These are phyloP conservation scores for Bipolaris gigantea DNA, from an alignment of 2,329 filamentous ascomycete species.

Conservation along the genomic window DNA sequence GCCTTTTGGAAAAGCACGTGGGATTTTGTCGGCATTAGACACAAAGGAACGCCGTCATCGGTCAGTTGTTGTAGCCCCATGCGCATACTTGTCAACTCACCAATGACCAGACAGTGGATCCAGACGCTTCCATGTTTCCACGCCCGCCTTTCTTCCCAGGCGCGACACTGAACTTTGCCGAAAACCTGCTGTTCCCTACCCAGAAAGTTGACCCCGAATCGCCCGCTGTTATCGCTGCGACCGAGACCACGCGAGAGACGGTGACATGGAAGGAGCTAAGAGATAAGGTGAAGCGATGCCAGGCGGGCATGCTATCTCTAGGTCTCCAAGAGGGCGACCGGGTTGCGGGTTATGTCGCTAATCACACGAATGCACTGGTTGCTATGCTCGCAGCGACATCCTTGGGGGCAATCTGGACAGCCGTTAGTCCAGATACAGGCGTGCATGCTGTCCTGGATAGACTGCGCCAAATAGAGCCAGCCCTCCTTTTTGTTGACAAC, in stretches of 20 bases:
- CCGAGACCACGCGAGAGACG: slow-evolving; percentile 68
- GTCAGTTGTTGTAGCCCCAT: slow-evolving; percentile 47
- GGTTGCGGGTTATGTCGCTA: slow-evolving; percentile 77
- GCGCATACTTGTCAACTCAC: slow-evolving; percentile 13
- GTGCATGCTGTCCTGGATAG: slow-evolving; percentile 89
- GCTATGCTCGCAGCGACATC: slow-evolving; percentile 84
- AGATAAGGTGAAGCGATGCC: slow-evolving; percentile 73
- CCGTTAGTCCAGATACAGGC: slow-evolving; percentile 88
- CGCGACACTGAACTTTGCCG: slow-evolving; percentile 84
- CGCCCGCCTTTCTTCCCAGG: slow-evolving; percentile 83
- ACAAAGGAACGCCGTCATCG: slow-evolving; percentile 64
- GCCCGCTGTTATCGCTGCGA: slow-evolving; percentile 76
- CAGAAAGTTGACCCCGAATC: slow-evolving; percentile 60
- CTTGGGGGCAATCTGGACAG: slow-evolving; percentile 88
- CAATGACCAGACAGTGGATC: slow-evolving; percentile 65
- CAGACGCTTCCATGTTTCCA: slow-evolving; percentile 74
- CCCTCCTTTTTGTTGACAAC: slow-evolving; percentile 83
- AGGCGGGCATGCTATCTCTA: slow-evolving; percentile 67
- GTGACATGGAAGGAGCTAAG: slow-evolving; percentile 80
- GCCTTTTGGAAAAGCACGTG: slow-evolving; percentile 85
- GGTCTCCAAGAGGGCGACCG: slow-evolving; percentile 66
- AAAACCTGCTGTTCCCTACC: slow-evolving; percentile 85
- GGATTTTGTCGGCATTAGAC: slow-evolving; percentile 76
- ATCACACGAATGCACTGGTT: slow-evolving; percentile 83
- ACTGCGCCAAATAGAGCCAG: slow-evolving; percentile 80